Percentiles rank a stretch among this genome's conserved stretches.
Conservation (phyloP, 352 stramenopile genomes). For the Globisporangium rhizosaccharum region DNA sequence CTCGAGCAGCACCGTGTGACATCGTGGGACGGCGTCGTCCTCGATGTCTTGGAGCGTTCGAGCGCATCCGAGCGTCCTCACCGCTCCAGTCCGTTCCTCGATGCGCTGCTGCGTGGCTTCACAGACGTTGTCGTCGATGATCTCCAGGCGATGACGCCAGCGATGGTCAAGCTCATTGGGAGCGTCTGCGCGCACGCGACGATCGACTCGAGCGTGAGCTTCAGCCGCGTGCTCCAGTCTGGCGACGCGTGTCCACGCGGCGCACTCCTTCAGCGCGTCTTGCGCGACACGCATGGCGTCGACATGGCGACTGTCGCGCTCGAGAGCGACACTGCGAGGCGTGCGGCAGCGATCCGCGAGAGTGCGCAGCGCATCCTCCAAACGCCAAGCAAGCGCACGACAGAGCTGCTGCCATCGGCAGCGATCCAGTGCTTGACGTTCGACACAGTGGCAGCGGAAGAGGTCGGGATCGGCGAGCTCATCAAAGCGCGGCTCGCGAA, state of each 20-base stretch:
- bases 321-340: background rate
- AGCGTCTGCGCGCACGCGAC: slow-evolving; percentile 28
- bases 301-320: background rate
- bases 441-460: slow-evolving; percentile 17
- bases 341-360: slow-evolving; percentile 6
- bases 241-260: slow-evolving; percentile 25
- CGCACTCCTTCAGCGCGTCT: slow-evolving; percentile 28
- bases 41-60: slow-evolving; percentile 35
- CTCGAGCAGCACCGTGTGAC: slow-evolving; percentile 43
- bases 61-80: slow-evolving; percentile 10
- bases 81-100: slow-evolving; percentile 22
- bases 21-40: slow-evolving; percentile 63
- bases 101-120: slow-evolving; percentile 30
- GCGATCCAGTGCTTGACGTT: slow-evolving; percentile 15
- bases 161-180: slow-evolving; percentile 48
- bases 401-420: background rate
- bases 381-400: background rate
- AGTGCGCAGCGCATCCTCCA: slow-evolving; percentile 4
- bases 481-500: slow-evolving; percentile 8
- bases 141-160: slow-evolving; percentile 56
- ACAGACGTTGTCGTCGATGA: slow-evolving; percentile 73
- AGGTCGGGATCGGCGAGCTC: slow-evolving; percentile 9
- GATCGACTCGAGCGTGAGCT: slow-evolving; percentile 49
- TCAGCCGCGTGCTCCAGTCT: slow-evolving; percentile 38
- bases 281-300: slow-evolving; percentile 7